These are phyloP conservation scores for Melastoma candidum DNA, from an alignment of 441 rosid species.

Conservation along the genomic window DNA sequence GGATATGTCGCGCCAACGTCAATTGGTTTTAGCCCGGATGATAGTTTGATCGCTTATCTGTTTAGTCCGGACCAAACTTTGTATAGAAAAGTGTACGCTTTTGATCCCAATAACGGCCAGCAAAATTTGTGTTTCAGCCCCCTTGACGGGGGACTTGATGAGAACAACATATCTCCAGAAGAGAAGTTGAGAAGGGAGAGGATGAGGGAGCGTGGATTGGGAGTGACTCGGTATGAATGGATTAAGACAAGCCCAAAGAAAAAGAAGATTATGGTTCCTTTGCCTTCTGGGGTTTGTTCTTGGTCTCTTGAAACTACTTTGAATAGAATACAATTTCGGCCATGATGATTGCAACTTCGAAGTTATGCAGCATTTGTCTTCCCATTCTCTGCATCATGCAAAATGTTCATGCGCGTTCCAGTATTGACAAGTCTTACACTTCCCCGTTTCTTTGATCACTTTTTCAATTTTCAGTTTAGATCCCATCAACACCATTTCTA, in stretches of 20 bases:
- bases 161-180: slow-evolving; percentile 72
- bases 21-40: slow-evolving; percentile 83
- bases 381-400: too few relatives aligned
- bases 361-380: too few relatives aligned
- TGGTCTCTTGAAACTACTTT: not conserved
- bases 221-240: slow-evolving; percentile 96
- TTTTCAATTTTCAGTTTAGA: too few relatives aligned
- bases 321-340: not conserved
- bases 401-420: too few relatives aligned
- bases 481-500: too few relatives aligned
- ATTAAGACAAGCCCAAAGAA: slow-evolving; percentile 57
- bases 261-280: slow-evolving; percentile 74
- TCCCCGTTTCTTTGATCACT: too few relatives aligned
- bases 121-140: slow-evolving; percentile 62
- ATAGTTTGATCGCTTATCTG: slow-evolving; percentile 48
- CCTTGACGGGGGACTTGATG: slow-evolving; percentile 86
- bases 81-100: slow-evolving; percentile 55
- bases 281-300: slow-evolving; percentile 81
- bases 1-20: slow-evolving; percentile 75
- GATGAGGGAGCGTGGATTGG: slow-evolving; percentile 81
- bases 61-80: slow-evolving; percentile 68
- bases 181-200: slow-evolving; percentile 95
- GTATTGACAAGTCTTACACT: too few relatives aligned
- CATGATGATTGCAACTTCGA: too few relatives aligned
- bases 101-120: slow-evolving; percentile 49